phyloP scores from a whole-genome alignment of 2,329 filamentous ascomycete genomes.

The Allantophomopsis lycopodina region DNA sequence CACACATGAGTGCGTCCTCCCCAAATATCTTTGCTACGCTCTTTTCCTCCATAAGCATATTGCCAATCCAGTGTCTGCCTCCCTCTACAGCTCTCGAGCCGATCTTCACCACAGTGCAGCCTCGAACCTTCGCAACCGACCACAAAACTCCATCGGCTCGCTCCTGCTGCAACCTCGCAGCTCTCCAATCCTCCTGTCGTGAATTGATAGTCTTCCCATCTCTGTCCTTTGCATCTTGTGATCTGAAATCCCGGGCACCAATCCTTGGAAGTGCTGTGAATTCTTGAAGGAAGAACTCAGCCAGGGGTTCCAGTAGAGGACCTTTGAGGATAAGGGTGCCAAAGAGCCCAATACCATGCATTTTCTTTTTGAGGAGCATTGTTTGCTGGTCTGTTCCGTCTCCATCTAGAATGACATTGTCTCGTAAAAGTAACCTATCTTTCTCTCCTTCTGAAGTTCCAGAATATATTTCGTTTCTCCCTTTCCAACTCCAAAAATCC shows the following conservation, averaged over 20 bases:
- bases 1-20: constrained; percentile 66
- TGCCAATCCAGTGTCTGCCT: constrained; percentile 65
- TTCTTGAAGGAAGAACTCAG: constrained; percentile 63
- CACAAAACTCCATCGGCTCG: constrained; percentile 51
- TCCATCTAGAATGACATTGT: constrained; percentile 64
- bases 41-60: constrained; percentile 62
- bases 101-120: constrained; percentile 86
- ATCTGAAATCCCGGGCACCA: constrained; percentile 65
- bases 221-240: constrained; percentile 32
- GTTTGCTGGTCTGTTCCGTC: constrained; percentile 26
- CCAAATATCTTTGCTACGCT: constrained; percentile 62
- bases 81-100: constrained; percentile 71
- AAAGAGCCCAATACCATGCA: constrained; percentile 64
- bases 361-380: constrained; percentile 37
- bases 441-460: constrained; percentile 22
- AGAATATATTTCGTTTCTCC: constrained; percentile 78
- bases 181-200: constrained; percentile 37
- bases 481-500: constrained; percentile 67
- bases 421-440: constrained; percentile 62
- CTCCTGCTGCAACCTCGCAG: constrained; percentile 42
- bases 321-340: constrained; percentile 80
- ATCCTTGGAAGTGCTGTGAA: constrained; percentile 70
- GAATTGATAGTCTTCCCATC: constrained; percentile 23
- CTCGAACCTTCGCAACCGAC: constrained; percentile 68
- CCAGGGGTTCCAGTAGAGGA: constrained; percentile 48